phyloP scores from a whole-genome alignment of 768 basidiomycete genomes.

The Collybiopsis luxurians region DNA sequence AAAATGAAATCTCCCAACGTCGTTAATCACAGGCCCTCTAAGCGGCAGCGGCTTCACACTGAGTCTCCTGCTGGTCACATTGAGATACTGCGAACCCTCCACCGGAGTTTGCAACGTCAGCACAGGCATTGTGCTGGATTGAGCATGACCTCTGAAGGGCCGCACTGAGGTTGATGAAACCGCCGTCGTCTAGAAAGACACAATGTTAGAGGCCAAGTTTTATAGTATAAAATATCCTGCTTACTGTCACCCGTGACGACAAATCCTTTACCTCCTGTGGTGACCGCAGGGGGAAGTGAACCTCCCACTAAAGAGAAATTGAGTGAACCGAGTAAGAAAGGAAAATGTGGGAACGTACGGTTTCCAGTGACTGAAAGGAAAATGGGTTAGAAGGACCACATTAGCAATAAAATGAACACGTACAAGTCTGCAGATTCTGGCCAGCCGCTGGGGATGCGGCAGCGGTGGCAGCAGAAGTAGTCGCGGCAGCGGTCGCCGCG shows the following conservation, averaged over 20 bases:
- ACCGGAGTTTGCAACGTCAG: conserved; percentile 49
- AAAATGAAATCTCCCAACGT: neutral
- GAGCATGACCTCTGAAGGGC: conserved; percentile 59
- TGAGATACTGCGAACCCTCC: conserved; percentile 33
- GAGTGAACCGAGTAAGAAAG: neutral
- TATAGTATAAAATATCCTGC: neutral
- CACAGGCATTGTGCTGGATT: conserved; percentile 42
- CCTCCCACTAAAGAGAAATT: conserved; percentile 35
- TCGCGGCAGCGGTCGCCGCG: conserved; percentile 12
- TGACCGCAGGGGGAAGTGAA: conserved; percentile 40
- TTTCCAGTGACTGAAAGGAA: conserved; percentile 52
- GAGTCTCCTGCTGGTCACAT: conserved; percentile 29
- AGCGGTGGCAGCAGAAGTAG: conserved; percentile 12
- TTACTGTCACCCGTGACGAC: conserved; percentile 28
- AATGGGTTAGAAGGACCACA: conserved; percentile 22
- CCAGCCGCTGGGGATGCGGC: conserved; percentile 12
- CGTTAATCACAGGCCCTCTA: neutral
- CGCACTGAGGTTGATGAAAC: conserved; percentile 45
- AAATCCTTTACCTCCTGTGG: conserved; percentile 46
- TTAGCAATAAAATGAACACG: conserved; percentile 13
- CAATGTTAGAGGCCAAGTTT: conserved; percentile 8
- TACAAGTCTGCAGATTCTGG: conserved; percentile 14
- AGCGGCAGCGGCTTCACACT: conserved; percentile 24
- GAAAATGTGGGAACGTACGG: conserved; percentile 26
- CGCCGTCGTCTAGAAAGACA: conserved; percentile 16